phyloP scores from a whole-genome alignment of 257 asterid species.

The Solanum infundibuliforme region DNA sequence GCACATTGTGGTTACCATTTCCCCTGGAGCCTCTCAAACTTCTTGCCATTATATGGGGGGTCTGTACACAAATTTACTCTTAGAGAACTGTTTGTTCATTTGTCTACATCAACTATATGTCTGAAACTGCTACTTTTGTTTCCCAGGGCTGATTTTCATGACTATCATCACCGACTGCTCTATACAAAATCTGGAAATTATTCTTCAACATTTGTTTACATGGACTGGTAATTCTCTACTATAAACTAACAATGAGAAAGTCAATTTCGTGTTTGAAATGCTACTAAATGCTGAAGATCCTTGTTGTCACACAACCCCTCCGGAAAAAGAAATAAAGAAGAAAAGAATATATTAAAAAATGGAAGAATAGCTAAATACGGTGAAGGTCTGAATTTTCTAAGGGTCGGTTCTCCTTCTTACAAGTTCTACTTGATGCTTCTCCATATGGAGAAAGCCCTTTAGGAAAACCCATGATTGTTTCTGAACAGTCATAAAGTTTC shows the following conservation, averaged over 20 bases:
- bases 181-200: conserved; percentile 96
- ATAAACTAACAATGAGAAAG: background rate
- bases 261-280: background rate
- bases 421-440: background rate
- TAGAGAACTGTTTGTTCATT: background rate
- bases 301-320: background rate
- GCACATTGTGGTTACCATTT: conserved; percentile 98
- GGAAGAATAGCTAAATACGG: background rate
- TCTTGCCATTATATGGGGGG: conserved; percentile 98
- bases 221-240: conserved; percentile 72
- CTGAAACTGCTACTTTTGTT: conserved; percentile 15
- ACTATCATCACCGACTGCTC: conserved; percentile 93
- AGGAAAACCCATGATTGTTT: background rate
- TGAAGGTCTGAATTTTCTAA: background rate
- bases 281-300: background rate
- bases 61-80: conserved; percentile 18
- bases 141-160: conserved; percentile 94
- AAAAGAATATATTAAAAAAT: background rate
- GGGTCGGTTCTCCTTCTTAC: background rate
- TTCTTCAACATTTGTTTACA: conserved; percentile 90
- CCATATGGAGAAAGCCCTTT: background rate
- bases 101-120: background rate
- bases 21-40: conserved; percentile 92
- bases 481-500: background rate
- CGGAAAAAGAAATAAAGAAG: background rate